Percentiles rank a stretch among this genome's conserved stretches.
Conservation (phyloP, 1,284 basidiomycete species). For the Neonothopanus nambi region DNA sequence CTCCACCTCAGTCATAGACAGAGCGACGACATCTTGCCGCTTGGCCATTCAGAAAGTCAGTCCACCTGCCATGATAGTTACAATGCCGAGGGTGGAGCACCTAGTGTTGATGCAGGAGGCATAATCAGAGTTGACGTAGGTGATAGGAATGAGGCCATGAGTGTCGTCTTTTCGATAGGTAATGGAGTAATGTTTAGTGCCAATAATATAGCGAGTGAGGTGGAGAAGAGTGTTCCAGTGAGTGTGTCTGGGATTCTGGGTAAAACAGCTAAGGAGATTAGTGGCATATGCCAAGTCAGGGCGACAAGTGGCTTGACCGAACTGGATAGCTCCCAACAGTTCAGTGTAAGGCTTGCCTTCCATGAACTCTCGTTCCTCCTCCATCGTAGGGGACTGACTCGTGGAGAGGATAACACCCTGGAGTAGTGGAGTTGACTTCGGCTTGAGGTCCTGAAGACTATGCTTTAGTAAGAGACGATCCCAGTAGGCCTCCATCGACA, state of each 20-base stretch:
- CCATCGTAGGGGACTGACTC: slow-evolving; percentile 12
- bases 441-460: slow-evolving; percentile 23
- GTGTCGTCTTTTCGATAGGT: slow-evolving; percentile 21
- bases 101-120: slow-evolving; percentile 27
- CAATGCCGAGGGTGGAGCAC: slow-evolving; percentile 30
- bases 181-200: slow-evolving; percentile 25
- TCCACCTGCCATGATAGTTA: slow-evolving; percentile 30
- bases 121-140: slow-evolving; percentile 39
- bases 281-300: slow-evolving; percentile 33
- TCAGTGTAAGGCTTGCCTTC: slow-evolving; percentile 26
- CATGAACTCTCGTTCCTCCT: slow-evolving; percentile 24
- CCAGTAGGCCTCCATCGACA: slow-evolving; percentile 27
- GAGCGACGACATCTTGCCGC: slow-evolving; percentile 30
- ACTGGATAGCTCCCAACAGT: slow-evolving; percentile 31
- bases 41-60: slow-evolving; percentile 33
- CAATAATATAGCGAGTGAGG: slow-evolving; percentile 32
- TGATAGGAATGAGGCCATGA: slow-evolving; percentile 23
- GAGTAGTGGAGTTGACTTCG: slow-evolving; percentile 23
- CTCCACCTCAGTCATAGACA: slow-evolving; percentile 38
- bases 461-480: slow-evolving; percentile 23
- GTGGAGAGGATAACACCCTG: slow-evolving; percentile 19
- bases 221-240: slow-evolving; percentile 33
- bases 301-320: slow-evolving; percentile 27
- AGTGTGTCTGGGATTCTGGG: slow-evolving; percentile 24
- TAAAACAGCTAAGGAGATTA: slow-evolving; percentile 26